A percentile compares a stretch with the other conserved stretches of the same genome.
phyloP scores from a whole-genome alignment of 352 stramenopile genomes.

The Phytophthora agathidicida region DNA sequence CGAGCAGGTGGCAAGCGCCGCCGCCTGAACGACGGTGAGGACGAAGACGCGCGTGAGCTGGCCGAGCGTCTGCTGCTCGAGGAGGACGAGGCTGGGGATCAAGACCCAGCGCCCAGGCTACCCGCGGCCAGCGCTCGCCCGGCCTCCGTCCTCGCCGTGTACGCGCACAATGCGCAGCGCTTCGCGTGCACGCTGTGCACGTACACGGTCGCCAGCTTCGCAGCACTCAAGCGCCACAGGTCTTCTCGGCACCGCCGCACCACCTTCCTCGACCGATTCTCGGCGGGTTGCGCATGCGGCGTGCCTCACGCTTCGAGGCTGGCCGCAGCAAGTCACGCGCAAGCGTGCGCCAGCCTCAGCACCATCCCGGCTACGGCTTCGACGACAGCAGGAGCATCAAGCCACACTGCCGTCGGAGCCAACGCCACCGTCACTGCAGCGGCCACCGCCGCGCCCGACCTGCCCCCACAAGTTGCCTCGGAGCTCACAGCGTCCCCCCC shows the following conservation, averaged over 20 bases:
- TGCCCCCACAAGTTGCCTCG: not conserved
- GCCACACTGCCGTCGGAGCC: not conserved
- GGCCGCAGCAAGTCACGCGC: constrained; percentile 20
- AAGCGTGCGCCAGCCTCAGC: constrained; percentile 7
- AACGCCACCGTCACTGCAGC: not conserved
- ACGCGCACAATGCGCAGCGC: constrained; percentile 22
- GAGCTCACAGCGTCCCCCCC: constrained; percentile 11
- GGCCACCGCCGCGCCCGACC: not conserved
- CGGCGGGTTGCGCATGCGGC: constrained; percentile 20
- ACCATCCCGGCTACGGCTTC: not conserved
- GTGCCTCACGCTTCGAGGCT: constrained; percentile 14
- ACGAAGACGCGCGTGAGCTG: constrained; percentile 7
- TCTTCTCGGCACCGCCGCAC: constrained; percentile 7
- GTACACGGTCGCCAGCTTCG: constrained; percentile 18
- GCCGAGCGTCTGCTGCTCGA: constrained; percentile 12
- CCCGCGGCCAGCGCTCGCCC: constrained; percentile 7
- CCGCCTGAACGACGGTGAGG: constrained; percentile 6
- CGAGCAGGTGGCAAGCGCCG: constrained; percentile 12
- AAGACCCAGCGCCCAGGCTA: constrained; percentile 6
- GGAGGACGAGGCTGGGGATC: constrained; percentile 4
- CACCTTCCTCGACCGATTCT: constrained; percentile 22
- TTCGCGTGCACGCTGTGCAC: constrained; percentile 27
- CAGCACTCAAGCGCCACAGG: constrained; percentile 8
- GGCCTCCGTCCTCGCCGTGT: constrained; percentile 13
- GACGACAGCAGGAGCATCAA: not conserved